Percentiles rank a stretch among this genome's conserved stretches.
Conservation (phyloP, 2,329 filamentous ascomycete genomes). For the Lachnellula arida region DNA sequence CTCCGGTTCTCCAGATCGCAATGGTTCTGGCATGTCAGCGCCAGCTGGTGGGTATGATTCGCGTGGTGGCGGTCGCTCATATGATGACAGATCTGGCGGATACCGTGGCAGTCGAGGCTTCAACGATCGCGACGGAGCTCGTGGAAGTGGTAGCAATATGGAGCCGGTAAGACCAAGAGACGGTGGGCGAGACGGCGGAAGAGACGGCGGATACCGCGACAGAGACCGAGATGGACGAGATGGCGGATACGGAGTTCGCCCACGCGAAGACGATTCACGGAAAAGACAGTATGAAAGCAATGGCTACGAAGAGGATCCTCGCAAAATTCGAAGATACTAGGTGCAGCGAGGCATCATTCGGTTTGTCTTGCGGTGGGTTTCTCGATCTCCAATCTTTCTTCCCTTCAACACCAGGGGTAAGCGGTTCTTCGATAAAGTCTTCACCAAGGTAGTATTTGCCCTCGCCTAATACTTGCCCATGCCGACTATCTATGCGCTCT, state of each 20-base stretch:
- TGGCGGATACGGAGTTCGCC: slow-evolving; percentile 49
- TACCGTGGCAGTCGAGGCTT: slow-evolving; percentile 40
- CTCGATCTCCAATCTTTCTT: slow-evolving; percentile 36
- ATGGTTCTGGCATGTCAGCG: slow-evolving; percentile 22
- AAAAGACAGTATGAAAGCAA: slow-evolving; percentile 56
- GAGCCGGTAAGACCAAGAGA: slow-evolving; percentile 73
- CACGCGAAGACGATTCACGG: slow-evolving; percentile 48
- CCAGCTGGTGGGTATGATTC: slow-evolving; percentile 47
- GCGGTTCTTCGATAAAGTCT: slow-evolving; percentile 30
- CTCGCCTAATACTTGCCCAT: slow-evolving; percentile 9
- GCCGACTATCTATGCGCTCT: background rate
- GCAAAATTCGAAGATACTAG: slow-evolving; percentile 61
- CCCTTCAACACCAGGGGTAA: slow-evolving; percentile 36
- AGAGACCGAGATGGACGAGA: slow-evolving; percentile 34
- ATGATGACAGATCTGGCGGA: slow-evolving; percentile 52
- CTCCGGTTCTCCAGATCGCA: slow-evolving; percentile 32
- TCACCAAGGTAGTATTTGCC: slow-evolving; percentile 31
- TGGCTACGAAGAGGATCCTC: slow-evolving; percentile 75
- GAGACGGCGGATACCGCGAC: slow-evolving; percentile 36
- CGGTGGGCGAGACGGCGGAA: slow-evolving; percentile 43
- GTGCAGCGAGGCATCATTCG: slow-evolving; percentile 30
- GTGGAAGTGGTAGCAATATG: slow-evolving; percentile 65
- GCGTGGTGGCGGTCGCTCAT: slow-evolving; percentile 53
- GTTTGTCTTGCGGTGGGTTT: slow-evolving; percentile 46
- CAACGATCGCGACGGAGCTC: slow-evolving; percentile 34